phyloP scores from a whole-genome alignment of 495 filamentous ascomycete species.

The Melanomma pulvis-pyrius region DNA sequence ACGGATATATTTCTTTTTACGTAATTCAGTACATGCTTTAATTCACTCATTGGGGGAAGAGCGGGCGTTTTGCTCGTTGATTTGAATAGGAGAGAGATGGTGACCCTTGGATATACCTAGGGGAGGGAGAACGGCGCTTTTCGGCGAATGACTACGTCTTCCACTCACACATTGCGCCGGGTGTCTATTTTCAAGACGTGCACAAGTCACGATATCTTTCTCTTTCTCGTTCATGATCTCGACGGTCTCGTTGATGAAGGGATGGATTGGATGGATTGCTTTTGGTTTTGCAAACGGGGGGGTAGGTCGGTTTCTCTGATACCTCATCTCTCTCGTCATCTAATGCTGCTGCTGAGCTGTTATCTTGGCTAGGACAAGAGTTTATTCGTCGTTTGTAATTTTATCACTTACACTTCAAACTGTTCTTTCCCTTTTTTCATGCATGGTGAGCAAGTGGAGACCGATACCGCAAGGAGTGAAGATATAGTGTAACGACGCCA shows the following conservation, averaged over 20 bases:
- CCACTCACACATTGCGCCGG: neutral
- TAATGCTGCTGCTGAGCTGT: neutral
- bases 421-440: neutral
- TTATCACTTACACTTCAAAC: too few relatives aligned
- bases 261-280: neutral
- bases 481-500: too few relatives aligned
- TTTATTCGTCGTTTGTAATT: neutral
- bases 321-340: neutral
- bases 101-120: neutral
- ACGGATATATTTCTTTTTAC: conserved; percentile 1
- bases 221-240: conserved; percentile 9
- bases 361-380: neutral
- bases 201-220: neutral
- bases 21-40: conserved; percentile 15
- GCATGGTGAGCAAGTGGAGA: neutral
- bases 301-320: too few relatives aligned
- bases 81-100: neutral
- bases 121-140: neutral
- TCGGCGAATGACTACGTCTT: neutral
- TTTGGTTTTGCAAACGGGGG: neutral
- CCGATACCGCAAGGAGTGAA: too few relatives aligned
- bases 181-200: neutral
- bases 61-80: neutral
- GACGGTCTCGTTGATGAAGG: conserved; percentile 4
- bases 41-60: conserved; percentile 12